Base-by-base conservation (phyloP, 2,329 filamentous ascomycete species). In the Arthrobotrys sphaeroides region DNA sequence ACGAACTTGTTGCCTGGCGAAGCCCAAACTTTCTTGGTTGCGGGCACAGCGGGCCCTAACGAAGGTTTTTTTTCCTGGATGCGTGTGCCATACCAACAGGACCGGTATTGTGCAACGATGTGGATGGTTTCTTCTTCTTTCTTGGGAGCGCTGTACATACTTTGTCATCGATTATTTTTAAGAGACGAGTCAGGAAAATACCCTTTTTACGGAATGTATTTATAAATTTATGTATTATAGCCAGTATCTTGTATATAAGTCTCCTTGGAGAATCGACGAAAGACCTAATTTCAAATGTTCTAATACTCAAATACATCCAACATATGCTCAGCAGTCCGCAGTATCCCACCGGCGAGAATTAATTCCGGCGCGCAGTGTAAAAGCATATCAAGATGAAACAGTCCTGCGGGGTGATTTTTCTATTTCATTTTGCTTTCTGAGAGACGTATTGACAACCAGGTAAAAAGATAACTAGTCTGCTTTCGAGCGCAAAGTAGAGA, bases 11-110 rank as follows among this genome's bases (percentile, higher is more conserved):
- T 36, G 45, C 40, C 43, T 60, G 53, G 53, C 47, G 36, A 59
- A 33, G 20, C 36, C 31, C 42, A 47, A 57, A 69, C 36, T 16
- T n/a, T 28, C 9, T 43, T 43, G 43, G 16, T 33, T 40, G 36
- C n/a, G n/a, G n/a, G n/a, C n/a, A n/a, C n/a, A n/a, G n/a, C n/a
- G n/a, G n/a, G n/a, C n/a, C n/a, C n/a, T n/a, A n/a, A n/a, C n/a
- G n/a, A n/a, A n/a, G n/a, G n/a, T n/a, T n/a, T n/a, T n/a, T n/a
- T n/a, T n/a, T n/a, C n/a, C n/a, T n/a, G n/a, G n/a, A n/a, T n/a
- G n/a, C n/a, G n/a, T 36, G 33, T 42, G 65, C 65, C 65, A 61
- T 61, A n/a, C 65, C 65, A 69, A 69, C 65, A 68, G 10, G 22
- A 26, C 33, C 4, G 45, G 12, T 42, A 40, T 51, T 53, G 47